These are phyloP conservation scores for Parasarocladium wereldwijsianum DNA, from an alignment of 2,329 filamentous ascomycete genomes.

Conservation along the genomic window DNA sequence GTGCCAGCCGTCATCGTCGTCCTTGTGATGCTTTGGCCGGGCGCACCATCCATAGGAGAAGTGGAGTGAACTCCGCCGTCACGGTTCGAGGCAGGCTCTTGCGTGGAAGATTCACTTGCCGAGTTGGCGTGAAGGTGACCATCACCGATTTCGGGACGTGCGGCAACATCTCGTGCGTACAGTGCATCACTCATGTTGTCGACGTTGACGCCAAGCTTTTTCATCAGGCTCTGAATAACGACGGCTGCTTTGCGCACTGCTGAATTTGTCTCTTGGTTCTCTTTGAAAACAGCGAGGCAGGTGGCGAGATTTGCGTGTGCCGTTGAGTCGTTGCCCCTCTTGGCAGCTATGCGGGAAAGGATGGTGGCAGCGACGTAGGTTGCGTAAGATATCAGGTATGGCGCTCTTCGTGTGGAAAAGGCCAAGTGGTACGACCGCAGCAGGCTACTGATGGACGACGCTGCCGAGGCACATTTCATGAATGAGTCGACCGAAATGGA, in stretches of 20 bases:
- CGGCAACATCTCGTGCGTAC: constrained; percentile 4
- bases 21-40: background rate
- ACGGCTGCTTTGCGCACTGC: constrained; percentile 29
- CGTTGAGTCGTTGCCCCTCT: constrained; percentile 22
- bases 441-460: constrained; percentile 26
- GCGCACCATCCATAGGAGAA: no score
- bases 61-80: background rate
- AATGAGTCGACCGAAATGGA: constrained; percentile 27
- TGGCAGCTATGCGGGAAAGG: constrained; percentile 33
- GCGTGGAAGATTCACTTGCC: background rate
- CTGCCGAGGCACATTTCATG: constrained; percentile 28
- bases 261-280: constrained; percentile 35
- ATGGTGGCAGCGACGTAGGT: constrained; percentile 40
- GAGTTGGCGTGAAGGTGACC: background rate
- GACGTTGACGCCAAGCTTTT: constrained; percentile 21
- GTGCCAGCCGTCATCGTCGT: background rate
- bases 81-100: background rate
- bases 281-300: constrained; percentile 29
- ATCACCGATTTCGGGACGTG: background rate
- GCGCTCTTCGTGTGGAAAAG: constrained; percentile 29
- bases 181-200: constrained; percentile 6
- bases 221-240: constrained; percentile 30
- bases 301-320: constrained; percentile 24
- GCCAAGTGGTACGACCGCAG: constrained; percentile 27
- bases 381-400: constrained; percentile 39